Base-by-base conservation (phyloP, 345 rosid genomes). In the Zanthoxylum bungeanum region DNA sequence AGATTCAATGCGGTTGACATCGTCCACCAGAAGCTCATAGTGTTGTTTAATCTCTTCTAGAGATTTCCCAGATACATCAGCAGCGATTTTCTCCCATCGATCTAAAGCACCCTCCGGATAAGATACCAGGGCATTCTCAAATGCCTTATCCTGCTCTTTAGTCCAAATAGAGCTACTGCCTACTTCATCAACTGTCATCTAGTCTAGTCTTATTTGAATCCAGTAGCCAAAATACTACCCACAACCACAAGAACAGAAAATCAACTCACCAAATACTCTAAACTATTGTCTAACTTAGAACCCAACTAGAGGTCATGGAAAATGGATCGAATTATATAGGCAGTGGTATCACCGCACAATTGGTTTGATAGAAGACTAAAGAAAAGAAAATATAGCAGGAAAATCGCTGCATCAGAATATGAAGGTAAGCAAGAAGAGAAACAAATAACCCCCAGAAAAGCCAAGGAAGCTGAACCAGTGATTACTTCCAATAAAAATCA, bases 61-160 rank as follows among this genome's bases (percentile, higher is more conserved):
- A 46, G 90, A 85, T 80, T 91, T 95, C 49, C 99, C 94, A 0
- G 88, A 90, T 46, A 95, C 90, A 78, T 86, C 91, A 16, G 84
- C 84, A 0, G 89, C 93, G 77, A 92, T 95, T 79, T 89, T 95
- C 82, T 86, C 86, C 88, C 88, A 86, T 12, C 78, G 84, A 68
- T 89, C 93, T 16, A 88, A 75, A 34, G 68, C 74, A 67, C 92
- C 91, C 77, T 95, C 97, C 0, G 87, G 79, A 79, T 85, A 68
- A 68, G 71, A 84, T 12, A 89, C 97, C 33, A 95, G 75, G 52
- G 97, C 93, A 88, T 86, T 79, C 92, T 95, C 99, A 72, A 95
- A 95, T 19, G 92, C 91, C 79, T 85, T 87, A 73, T 95, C 94
- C 74, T 95, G 92, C 79, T 91, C 97, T 74, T 91, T 86, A 65